Evolutionary conservation across 345 rosid genomes (phyloP).

Genomic region (Rhodamnia rubescens): DNA sequence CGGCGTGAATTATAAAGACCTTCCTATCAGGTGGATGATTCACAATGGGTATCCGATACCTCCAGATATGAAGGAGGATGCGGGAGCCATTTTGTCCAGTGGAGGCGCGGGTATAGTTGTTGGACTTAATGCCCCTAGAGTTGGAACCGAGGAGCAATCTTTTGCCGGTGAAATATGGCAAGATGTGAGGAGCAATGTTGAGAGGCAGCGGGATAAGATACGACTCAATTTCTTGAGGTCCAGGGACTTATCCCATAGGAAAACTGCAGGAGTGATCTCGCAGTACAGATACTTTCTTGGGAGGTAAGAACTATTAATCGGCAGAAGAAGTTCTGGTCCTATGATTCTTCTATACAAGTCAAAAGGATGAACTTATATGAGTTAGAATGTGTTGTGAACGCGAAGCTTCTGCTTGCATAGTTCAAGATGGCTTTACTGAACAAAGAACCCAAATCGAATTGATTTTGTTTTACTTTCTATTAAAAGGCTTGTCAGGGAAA

Average conservation of each 20-base stretch:
- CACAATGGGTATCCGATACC: constrained; percentile 72
- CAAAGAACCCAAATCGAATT: background rate
- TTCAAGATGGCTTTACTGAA: background rate
- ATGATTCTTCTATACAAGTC: background rate
- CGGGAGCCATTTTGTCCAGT: constrained; percentile 9
- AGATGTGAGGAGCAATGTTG: constrained; percentile 58
- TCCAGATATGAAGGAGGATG: constrained; percentile 45
- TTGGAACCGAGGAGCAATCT: constrained; percentile 31
- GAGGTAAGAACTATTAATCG: constrained; percentile 32
- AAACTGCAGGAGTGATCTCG: constrained; percentile 46
- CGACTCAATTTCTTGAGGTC: constrained; percentile 51
- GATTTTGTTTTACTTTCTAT: background rate
- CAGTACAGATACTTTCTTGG: constrained; percentile 85
- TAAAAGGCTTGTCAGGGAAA: background rate
- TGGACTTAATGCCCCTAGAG: constrained; percentile 9
- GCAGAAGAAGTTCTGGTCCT: background rate
- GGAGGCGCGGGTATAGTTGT: constrained; percentile 6
- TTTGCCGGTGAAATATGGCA: constrained; percentile 85
- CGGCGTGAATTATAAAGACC: constrained; percentile 42
- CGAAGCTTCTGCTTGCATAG: background rate
- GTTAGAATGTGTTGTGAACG: background rate
- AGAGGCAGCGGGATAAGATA: constrained; percentile 55
- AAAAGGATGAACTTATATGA: background rate
- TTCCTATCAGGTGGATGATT: constrained; percentile 91
- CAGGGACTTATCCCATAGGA: constrained; percentile 55